Evolutionary conservation across 2,329 filamentous ascomycete genomes (phyloP).

Genomic region (Plenodomus lindquistii): DNA sequence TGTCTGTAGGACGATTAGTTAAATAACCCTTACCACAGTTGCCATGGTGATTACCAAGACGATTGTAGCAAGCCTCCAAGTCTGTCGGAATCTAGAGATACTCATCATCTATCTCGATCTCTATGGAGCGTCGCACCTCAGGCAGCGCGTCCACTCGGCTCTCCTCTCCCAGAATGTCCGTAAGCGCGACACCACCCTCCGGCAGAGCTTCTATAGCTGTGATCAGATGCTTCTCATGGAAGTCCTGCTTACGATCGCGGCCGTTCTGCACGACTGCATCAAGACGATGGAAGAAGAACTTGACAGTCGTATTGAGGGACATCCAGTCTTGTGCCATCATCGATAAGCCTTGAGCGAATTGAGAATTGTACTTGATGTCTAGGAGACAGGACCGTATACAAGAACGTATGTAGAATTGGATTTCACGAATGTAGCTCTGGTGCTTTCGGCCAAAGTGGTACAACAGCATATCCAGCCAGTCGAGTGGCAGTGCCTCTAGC

Average conservation of each 20-base stretch:
- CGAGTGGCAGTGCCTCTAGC: conserved; percentile 1
- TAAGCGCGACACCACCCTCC: conserved; percentile 2
- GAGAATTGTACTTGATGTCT: not conserved
- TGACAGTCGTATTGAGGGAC: not conserved
- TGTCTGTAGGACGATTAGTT: too few relatives aligned
- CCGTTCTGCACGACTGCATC: not conserved
- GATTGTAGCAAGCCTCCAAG: too few relatives aligned
- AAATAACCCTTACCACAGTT: too few relatives aligned
- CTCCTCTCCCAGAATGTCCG: conserved; percentile 8
- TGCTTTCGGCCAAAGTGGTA: not conserved
- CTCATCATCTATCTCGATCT: too few relatives aligned
- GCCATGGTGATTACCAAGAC: too few relatives aligned
- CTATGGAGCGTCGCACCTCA: not conserved
- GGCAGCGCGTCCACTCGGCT: not conserved
- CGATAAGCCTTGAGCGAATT: not conserved
- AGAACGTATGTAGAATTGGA: conserved; percentile 7
- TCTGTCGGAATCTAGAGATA: too few relatives aligned
- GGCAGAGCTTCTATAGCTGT: not conserved
- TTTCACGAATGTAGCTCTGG: not conserved
- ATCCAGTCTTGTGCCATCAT: not conserved
- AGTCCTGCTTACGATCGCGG: not conserved
- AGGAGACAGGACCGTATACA: conserved; percentile 5
- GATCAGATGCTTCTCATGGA: conserved; percentile 4
- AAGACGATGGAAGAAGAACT: conserved; percentile 7
- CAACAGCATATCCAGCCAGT: not conserved